These are phyloP conservation scores for Papilionanthe hybrid DNA, from an alignment of 116 monocot genomes.

Conservation along the genomic window DNA sequence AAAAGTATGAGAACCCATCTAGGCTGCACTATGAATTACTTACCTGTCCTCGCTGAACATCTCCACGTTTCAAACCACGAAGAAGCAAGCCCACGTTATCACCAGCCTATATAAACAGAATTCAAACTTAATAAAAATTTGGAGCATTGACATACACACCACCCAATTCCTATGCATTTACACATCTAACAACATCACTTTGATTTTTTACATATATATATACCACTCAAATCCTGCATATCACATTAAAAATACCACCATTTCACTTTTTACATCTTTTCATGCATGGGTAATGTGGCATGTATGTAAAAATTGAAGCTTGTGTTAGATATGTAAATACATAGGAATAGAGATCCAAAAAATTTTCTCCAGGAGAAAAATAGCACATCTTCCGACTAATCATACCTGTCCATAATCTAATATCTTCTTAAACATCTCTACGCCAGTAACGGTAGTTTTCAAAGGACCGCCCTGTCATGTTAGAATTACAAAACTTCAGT, in stretches of 20 bases:
- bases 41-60: slow-evolving; percentile 94
- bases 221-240: no score
- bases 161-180: no score
- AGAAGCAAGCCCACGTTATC: slow-evolving; percentile 95
- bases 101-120: slow-evolving; percentile 60
- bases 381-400: background rate
- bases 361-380: background rate
- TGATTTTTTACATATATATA: no score
- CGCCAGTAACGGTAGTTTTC: slow-evolving; percentile 94
- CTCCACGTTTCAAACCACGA: slow-evolving; percentile 93
- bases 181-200: no score
- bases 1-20: background rate
- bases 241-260: no score
- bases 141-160: no score
- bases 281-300: no score
- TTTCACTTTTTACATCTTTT: no score
- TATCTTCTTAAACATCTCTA: slow-evolving; percentile 99
- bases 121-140: background rate
- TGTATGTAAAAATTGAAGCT: no score
- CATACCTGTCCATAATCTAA: slow-evolving; percentile 86
- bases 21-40: background rate
- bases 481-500: background rate
- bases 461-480: slow-evolving; percentile 66
- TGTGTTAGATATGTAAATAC: no score
- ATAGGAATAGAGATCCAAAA: no score